These are phyloP conservation scores for Fusarium sp. DNA, from an alignment of 2,329 filamentous ascomycete genomes.

Conservation along the genomic window DNA sequence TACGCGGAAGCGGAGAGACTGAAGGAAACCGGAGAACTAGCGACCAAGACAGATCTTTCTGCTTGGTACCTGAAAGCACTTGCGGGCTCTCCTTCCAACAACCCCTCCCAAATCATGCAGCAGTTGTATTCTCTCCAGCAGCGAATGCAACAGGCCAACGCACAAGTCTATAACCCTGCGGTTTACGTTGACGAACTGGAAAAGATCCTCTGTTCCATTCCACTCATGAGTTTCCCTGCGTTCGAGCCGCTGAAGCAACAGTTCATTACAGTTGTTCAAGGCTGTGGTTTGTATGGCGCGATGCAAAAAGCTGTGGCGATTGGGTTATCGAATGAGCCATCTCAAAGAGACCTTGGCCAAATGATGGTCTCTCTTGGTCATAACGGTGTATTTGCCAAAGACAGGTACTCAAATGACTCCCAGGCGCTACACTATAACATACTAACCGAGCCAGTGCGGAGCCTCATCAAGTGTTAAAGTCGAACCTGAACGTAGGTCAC, in stretches of 20 bases:
- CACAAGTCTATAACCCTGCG: not conserved
- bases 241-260: not conserved
- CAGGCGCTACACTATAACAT: not conserved
- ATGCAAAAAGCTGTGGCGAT: not conserved
- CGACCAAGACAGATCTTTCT: not conserved
- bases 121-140: not conserved
- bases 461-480: not conserved
- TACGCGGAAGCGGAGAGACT: not conserved
- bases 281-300: not conserved
- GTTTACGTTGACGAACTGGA: not conserved
- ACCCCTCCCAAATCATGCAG: not conserved
- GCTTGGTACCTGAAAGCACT: not conserved
- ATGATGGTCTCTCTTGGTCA: not conserved
- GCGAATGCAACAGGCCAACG: not conserved
- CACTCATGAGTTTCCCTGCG: not conserved
- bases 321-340: not conserved
- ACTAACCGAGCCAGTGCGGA: not conserved
- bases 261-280: not conserved
- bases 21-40: not conserved
- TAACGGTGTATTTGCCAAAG: not conserved
- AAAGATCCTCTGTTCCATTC: not conserved
- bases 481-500: not conserved
- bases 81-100: not conserved
- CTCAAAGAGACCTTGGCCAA: not conserved
- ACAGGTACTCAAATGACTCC: not conserved